These are phyloP conservation scores for Gamarada debralockiae DNA, from an alignment of 495 filamentous ascomycete genomes.

Conservation along the genomic window DNA sequence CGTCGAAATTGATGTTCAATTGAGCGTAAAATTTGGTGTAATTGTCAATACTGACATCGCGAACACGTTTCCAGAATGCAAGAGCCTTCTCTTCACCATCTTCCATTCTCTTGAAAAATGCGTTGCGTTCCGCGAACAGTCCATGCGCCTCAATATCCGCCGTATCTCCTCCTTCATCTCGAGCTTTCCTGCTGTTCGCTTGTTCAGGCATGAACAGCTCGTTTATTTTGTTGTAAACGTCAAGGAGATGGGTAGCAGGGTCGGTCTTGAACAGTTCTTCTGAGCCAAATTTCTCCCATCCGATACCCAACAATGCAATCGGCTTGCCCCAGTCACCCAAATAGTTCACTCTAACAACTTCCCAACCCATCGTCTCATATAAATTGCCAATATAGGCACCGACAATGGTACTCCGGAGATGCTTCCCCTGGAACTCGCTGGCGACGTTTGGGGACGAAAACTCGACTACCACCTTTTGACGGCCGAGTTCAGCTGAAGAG, in stretches of 20 bases:
- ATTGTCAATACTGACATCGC: slow-evolving; percentile 59
- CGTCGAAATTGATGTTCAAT: slow-evolving; percentile 66
- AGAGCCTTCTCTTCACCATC: slow-evolving; percentile 59
- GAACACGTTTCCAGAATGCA: slow-evolving; percentile 60
- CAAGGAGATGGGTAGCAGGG: slow-evolving; percentile 45
- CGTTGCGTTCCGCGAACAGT: slow-evolving; percentile 51
- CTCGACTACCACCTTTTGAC: slow-evolving; percentile 51
- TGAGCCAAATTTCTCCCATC: slow-evolving; percentile 36
- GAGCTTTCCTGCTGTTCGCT: slow-evolving; percentile 52
- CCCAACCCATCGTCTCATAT: slow-evolving; percentile 66
- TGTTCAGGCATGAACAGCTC: slow-evolving; percentile 46
- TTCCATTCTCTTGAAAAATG: slow-evolving; percentile 69
- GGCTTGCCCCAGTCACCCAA: slow-evolving; percentile 77
- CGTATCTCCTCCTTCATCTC: slow-evolving; percentile 49
- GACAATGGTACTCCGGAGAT: slow-evolving; percentile 73
- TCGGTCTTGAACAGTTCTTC: slow-evolving; percentile 61
- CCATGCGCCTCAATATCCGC: slow-evolving; percentile 49
- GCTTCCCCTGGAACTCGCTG: slow-evolving; percentile 69
- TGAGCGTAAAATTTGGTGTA: slow-evolving; percentile 61
- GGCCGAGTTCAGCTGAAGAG: slow-evolving; percentile 19
- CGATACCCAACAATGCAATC: slow-evolving; percentile 66
- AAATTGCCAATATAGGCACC: slow-evolving; percentile 69
- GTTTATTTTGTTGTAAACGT: slow-evolving; percentile 65
- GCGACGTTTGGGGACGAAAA: slow-evolving; percentile 78
- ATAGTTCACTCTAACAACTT: slow-evolving; percentile 70